Percentiles rank a stretch among this genome's conserved stretches.
Evolutionary conservation across 164 flowering plant species (phyloP).

Genomic region (Vitis amurensis): DNA sequence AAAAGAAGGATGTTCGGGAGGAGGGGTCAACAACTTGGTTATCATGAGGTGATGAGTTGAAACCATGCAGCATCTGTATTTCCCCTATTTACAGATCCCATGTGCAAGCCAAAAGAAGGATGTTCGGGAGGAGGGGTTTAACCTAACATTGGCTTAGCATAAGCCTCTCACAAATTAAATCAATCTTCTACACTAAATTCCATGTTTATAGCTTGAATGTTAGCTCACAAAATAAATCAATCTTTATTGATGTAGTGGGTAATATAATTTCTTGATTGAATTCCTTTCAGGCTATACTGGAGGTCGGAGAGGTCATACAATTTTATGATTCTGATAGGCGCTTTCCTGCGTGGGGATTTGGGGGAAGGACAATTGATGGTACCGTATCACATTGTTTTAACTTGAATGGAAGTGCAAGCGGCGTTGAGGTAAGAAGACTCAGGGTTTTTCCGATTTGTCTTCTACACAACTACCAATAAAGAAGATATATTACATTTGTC

Average conservation of each 20-base stretch:
- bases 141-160: no score
- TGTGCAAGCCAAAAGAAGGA: no score
- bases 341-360: conserved; percentile 97
- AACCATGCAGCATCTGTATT: no score
- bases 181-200: no score
- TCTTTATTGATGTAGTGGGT: background rate
- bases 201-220: no score
- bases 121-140: no score
- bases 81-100: no score
- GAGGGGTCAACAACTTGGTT: no score
- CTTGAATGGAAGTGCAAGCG: conserved; percentile 54
- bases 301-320: conserved; percentile 70
- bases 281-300: conserved; percentile 67
- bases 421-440: conserved; percentile 51
- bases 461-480: background rate
- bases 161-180: no score
- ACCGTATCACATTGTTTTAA: conserved; percentile 83
- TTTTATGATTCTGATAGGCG: conserved; percentile 82
- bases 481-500: background rate
- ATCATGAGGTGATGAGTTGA: no score
- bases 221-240: no score
- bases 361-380: conserved; percentile 58
- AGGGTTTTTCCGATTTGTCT: background rate
- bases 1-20: no score
- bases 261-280: background rate